Conservation (phyloP, 2,329 filamentous ascomycete genomes). For the Orbilia ellipsospora region DNA sequence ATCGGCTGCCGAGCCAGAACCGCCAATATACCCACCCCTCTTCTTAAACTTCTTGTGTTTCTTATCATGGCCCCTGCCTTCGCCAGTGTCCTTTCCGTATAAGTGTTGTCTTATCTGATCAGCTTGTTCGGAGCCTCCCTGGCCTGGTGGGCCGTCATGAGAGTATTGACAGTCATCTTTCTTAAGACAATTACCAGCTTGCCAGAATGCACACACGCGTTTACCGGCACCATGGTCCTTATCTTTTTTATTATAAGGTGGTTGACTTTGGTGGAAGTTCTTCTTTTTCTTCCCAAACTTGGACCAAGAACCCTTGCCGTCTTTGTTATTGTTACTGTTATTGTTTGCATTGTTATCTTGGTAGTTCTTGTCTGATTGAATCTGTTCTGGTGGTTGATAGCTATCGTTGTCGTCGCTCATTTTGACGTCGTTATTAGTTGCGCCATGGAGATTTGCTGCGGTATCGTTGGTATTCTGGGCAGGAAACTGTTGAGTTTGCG, state of each 20-base stretch:
- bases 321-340: slow-evolving; percentile 20
- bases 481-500: slow-evolving; percentile 19
- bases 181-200: slow-evolving; percentile 49
- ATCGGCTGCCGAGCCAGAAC: slow-evolving; percentile 52
- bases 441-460: slow-evolving; percentile 11
- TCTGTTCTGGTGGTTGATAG: slow-evolving; percentile 46
- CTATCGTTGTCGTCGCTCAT: slow-evolving; percentile 44
- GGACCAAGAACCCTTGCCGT: slow-evolving; percentile 50
- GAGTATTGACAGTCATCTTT: slow-evolving; percentile 54
- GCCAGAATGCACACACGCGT: slow-evolving; percentile 53
- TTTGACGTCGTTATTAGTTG: slow-evolving; percentile 22
- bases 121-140: slow-evolving; percentile 49
- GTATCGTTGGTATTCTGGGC: slow-evolving; percentile 20
- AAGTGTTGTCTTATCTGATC: slow-evolving; percentile 53
- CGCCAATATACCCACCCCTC: slow-evolving; percentile 30
- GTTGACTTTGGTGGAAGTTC: slow-evolving; percentile 44
- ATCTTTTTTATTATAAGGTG: slow-evolving; percentile 44
- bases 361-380: slow-evolving; percentile 29
- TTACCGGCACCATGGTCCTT: slow-evolving; percentile 39
- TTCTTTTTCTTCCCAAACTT: slow-evolving; percentile 55
- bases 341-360: slow-evolving; percentile 32
- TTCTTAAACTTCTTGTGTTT: slow-evolving; percentile 54
- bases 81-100: slow-evolving; percentile 43
- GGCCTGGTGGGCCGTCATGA: slow-evolving; percentile 49
- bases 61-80: slow-evolving; percentile 37